Base-by-base conservation (phyloP, 352 stramenopile species). In the Phytophthora megakarya region DNA sequence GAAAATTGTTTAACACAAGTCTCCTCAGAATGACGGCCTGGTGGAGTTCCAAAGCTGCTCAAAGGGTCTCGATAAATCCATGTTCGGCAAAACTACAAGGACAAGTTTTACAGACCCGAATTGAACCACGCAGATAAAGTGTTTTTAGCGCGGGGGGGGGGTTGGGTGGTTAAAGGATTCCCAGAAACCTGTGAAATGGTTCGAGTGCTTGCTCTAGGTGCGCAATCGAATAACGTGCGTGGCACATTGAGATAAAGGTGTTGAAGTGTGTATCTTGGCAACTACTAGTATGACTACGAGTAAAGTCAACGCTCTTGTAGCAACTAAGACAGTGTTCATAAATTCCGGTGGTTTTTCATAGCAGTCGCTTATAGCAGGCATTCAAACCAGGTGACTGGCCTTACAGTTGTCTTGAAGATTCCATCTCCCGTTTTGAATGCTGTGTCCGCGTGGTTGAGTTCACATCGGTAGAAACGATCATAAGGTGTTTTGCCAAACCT, bases 41-140 rank as follows among this genome's bases (percentile, higher is more conserved):
- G 68, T 88, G 16, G 78, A 86, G 52, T 86, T 70, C 38, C 48
- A 75, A 10, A 87, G 76, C 58, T 90, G 81, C 25, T 21, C 40
- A 18, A 57, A 59, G 7, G 67, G 65, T 16, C 50, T 84, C 2
- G 70, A 77, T 28, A 11, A 40, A 15, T 46, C 53, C 19, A 56
- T 62, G 48, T 83, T 87, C 23, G 59, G 53, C 30, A 74, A 43
- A 21, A 72, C 12, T 77, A 80, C 60, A 60, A 21, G 22, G 59
- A 70, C 33, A 47, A 23, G 7, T 78, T 74, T 61, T 88, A 84
- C 69, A 52, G 57, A 23, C 62, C 73, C 1, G 30, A 72, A 32
- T 39, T 88, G n/a, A 84, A 86, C 49, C 79, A 88, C 61, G 48
- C 65, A 5, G 79, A 88, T 48, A 77, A 62, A 1, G 63, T 65